A percentile compares a stretch with the other conserved stretches of the same genome.
Conservation (phyloP, 768 basidiomycete genomes). For the Collybia sordida region DNA sequence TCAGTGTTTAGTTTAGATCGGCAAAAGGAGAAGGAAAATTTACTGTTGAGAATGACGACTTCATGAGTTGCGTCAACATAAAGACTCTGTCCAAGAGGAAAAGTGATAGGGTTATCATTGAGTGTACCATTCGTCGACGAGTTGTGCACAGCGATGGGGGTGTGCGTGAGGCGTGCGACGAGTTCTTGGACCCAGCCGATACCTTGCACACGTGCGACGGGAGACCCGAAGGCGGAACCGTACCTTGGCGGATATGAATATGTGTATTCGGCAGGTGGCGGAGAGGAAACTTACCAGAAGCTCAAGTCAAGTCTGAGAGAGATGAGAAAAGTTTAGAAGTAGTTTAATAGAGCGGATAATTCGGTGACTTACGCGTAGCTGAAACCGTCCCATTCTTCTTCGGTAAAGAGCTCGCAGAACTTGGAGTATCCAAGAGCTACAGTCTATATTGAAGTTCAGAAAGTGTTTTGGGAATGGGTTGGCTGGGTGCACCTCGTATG, state of each 20-base stretch:
- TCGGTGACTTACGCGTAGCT: slow-evolving; percentile 66
- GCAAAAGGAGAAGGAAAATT: slow-evolving; percentile 15
- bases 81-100: slow-evolving; percentile 69
- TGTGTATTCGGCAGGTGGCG: not conserved
- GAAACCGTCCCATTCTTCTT: slow-evolving; percentile 93
- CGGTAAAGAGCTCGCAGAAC: slow-evolving; percentile 89
- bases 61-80: slow-evolving; percentile 93
- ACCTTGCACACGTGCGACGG: slow-evolving; percentile 74
- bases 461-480: not conserved
- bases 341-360: not conserved
- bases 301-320: slow-evolving; percentile 54
- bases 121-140: slow-evolving; percentile 85
- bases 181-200: slow-evolving; percentile 84
- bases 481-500: slow-evolving; percentile 64
- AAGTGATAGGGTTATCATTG: slow-evolving; percentile 63
- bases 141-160: slow-evolving; percentile 66
- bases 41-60: slow-evolving; percentile 85
- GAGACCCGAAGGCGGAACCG: slow-evolving; percentile 78
- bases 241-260: slow-evolving; percentile 42
- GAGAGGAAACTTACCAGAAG: slow-evolving; percentile 49
- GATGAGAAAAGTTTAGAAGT: not conserved
- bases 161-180: slow-evolving; percentile 78
- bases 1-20: not conserved
- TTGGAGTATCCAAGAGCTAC: slow-evolving; percentile 90
- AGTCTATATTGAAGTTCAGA: slow-evolving; percentile 46